Evolutionary conservation across 768 basidiomycete genomes (phyloP).

Genomic region (Termitomyces sp.): DNA sequence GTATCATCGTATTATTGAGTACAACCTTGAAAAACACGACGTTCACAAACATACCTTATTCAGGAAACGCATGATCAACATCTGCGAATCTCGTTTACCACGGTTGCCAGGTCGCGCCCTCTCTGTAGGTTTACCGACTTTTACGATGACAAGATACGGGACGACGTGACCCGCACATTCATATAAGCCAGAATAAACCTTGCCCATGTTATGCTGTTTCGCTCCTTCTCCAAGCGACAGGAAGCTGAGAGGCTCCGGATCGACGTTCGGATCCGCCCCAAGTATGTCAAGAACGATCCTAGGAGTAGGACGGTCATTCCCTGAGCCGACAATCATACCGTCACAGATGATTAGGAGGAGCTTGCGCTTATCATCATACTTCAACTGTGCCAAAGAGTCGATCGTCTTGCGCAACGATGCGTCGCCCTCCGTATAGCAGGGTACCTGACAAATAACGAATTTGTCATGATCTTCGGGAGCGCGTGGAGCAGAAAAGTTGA

Average conservation of each 20-base stretch:
- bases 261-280: slow-evolving; percentile 86
- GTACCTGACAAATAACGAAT: slow-evolving; percentile 94
- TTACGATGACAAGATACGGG: slow-evolving; percentile 88
- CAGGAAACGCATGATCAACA: slow-evolving; percentile 94
- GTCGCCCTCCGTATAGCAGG: slow-evolving; percentile 97
- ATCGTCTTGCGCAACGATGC: slow-evolving; percentile 81
- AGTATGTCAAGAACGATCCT: slow-evolving; percentile 96
- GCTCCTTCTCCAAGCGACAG: slow-evolving; percentile 90
- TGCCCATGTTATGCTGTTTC: slow-evolving; percentile 97
- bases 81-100: slow-evolving; percentile 97
- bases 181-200: slow-evolving; percentile 94
- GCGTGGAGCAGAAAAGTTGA: slow-evolving; percentile 68
- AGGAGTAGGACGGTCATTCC: slow-evolving; percentile 94
- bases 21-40: neutral
- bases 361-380: slow-evolving; percentile 98
- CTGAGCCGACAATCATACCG: slow-evolving; percentile 96
- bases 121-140: slow-evolving; percentile 94
- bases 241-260: slow-evolving; percentile 95
- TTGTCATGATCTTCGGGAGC: slow-evolving; percentile 91
- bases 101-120: slow-evolving; percentile 91
- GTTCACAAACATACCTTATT: slow-evolving; percentile 63
- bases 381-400: slow-evolving; percentile 88
- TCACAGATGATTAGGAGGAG: slow-evolving; percentile 91
- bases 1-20: neutral
- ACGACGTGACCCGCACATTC: slow-evolving; percentile 94